phyloP scores from a whole-genome alignment of 192 early-diverging fungal species.

The Podila minutissima region DNA sequence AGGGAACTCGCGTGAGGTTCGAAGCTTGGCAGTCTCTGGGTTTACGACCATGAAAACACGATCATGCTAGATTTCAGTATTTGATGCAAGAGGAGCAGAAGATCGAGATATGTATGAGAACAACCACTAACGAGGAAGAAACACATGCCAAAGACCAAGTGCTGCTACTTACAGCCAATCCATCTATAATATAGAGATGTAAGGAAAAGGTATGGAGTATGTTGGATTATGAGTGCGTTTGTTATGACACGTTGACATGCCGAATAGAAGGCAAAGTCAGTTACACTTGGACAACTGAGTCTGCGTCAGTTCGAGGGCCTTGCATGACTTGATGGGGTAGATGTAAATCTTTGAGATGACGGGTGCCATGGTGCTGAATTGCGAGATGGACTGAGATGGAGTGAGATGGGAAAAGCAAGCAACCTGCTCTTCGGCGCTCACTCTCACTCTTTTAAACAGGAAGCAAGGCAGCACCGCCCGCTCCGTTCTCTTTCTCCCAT shows the following conservation, averaged over 20 bases:
- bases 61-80: constrained; percentile 36
- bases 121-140: neutral
- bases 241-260: too few species aligned
- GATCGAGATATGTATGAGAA: neutral
- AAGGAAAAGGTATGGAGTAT: neutral
- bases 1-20: constrained; percentile 44
- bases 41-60: constrained; percentile 58
- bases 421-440: too few species aligned
- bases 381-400: neutral
- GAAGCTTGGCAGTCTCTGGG: constrained; percentile 30
- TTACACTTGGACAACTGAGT: constrained; percentile 37
- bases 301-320: constrained; percentile 51
- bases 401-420: neutral
- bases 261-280: too few species aligned
- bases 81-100: neutral
- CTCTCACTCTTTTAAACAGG: too few species aligned
- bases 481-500: too few species aligned
- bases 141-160: neutral
- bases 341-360: constrained; percentile 53
- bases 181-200: neutral
- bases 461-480: too few species aligned
- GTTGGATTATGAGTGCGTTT: neutral
- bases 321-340: constrained; percentile 69
- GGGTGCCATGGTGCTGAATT: constrained; percentile 28
- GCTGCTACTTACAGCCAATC: neutral